phyloP scores from a whole-genome alignment of 1,284 basidiomycete species.

The Cutaneotrichosporon sp. region DNA sequence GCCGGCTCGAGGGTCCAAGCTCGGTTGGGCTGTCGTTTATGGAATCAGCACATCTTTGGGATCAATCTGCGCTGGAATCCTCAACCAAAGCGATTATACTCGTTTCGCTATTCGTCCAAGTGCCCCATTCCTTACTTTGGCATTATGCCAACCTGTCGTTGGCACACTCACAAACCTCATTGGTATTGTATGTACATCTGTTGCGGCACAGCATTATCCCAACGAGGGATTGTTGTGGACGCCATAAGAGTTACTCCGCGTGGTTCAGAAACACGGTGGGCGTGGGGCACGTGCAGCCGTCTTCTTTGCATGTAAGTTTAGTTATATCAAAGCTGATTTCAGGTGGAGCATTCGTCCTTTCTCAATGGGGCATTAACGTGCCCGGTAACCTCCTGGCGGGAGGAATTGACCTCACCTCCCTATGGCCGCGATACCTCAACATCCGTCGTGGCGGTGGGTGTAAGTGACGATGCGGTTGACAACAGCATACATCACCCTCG shows the following conservation, averaged over 20 bases:
- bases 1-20: slow-evolving; percentile 33
- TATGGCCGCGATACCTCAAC: slow-evolving; percentile 61
- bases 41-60: slow-evolving; percentile 35
- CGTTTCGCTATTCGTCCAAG: slow-evolving; percentile 35
- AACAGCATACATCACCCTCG: slow-evolving; percentile 50
- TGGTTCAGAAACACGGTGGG: slow-evolving; percentile 24
- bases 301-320: slow-evolving; percentile 59
- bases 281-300: slow-evolving; percentile 58
- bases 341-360: slow-evolving; percentile 63
- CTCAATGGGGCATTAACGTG: slow-evolving; percentile 72
- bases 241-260: slow-evolving; percentile 48
- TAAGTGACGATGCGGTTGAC: too few relatives aligned
- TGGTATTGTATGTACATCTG: slow-evolving; percentile 52
- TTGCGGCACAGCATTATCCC: slow-evolving; percentile 46
- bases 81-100: slow-evolving; percentile 40
- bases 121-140: slow-evolving; percentile 33
- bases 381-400: slow-evolving; percentile 67
- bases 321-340: slow-evolving; percentile 40
- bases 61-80: slow-evolving; percentile 37
- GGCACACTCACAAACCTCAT: slow-evolving; percentile 49
- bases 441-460: slow-evolving; percentile 70
- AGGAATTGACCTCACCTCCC: slow-evolving; percentile 72
- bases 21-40: slow-evolving; percentile 53
- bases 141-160: slow-evolving; percentile 42
- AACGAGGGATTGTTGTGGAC: slow-evolving; percentile 48